Base-by-base conservation (phyloP, 139 green algal species). In the Raphidocelis subcapitata region DNA sequence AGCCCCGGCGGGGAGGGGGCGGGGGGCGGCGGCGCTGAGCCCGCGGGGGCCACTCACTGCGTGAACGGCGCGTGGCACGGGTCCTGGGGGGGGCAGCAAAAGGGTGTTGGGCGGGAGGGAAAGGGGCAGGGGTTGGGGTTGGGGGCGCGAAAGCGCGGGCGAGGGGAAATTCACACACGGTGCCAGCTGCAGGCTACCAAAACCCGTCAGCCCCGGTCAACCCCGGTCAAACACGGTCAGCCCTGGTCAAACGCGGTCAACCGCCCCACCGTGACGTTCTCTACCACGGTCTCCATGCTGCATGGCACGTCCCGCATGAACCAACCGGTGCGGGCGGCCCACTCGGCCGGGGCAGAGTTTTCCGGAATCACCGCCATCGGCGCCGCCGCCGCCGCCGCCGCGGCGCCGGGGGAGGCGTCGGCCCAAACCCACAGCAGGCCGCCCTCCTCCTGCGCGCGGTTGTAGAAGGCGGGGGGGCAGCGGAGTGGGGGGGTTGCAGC, bases 341-440 rank as follows among this genome's bases (percentile, higher is more conserved):
- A 76, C 0, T 64, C 60, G 26, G 69, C 70, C 29, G 60, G 21
- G 55, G 69, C 44, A 46, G 62, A 44, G 29, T 69, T 4, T 15
- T 24, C 72, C 51, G 72, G 21, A 18, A 71, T 66, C 2, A 73
- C 32, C 32, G 79, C 41, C 46, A 68, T 61, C 24, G 68, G 37
- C 24, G 68, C 37, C 5, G n/a, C 36, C 29, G n/a, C 35, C 31
- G 64, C 60, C 29, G 66, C 64, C 5, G 46, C 29, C 10, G 46
- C 23, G 8, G 65, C 62, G 1, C 14, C 33, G 5, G 72, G 60
- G 15, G 54, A 51, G 8, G 69, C 24, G 3, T 87, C 73, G 5
- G 76, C 71, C 78, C 78, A 90, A 49, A 88, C 82, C 72, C 75
- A 90, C 65, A 90, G 59, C 75, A 90, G 55, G 4, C 77, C 74